Percentiles rank a stretch among this genome's conserved stretches.
These are phyloP conservation scores for Danielia oregonensis DNA, from an alignment of 805 yeast species.

Conservation along the genomic window DNA sequence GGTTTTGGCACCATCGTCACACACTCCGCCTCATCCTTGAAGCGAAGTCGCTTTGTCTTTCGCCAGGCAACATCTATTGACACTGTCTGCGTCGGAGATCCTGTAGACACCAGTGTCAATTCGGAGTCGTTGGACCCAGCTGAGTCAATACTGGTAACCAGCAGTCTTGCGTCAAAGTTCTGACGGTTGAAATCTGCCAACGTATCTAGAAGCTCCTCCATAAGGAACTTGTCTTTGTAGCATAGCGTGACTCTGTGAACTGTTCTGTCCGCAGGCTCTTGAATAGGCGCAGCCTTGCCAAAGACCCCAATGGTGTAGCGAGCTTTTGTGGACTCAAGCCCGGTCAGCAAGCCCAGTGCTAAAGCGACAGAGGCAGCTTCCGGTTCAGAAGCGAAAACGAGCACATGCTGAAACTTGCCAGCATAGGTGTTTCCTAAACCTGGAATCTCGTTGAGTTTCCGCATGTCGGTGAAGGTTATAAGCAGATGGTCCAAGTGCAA, in stretches of 20 bases:
- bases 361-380: constrained; percentile 6
- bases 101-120: neutral
- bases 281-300: neutral
- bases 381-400: constrained; percentile 8
- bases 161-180: neutral
- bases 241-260: constrained; percentile 4
- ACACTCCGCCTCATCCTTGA: neutral
- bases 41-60: neutral
- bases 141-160: neutral
- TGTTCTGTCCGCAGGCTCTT: constrained; percentile 2
- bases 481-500: constrained; percentile 15
- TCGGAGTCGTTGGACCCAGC: neutral
- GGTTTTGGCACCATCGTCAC: neutral
- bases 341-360: constrained; percentile 2
- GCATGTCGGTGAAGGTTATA: constrained; percentile 14
- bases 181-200: constrained; percentile 2
- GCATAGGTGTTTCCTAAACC: constrained; percentile 5
- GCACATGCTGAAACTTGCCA: constrained; percentile 11
- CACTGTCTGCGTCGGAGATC: neutral
- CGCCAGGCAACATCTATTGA: neutral
- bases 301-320: constrained; percentile 7
- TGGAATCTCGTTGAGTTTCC: constrained; percentile 2
- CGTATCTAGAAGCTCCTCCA: constrained; percentile 9
- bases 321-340: neutral
- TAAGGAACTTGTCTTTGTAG: constrained; percentile 13